Evolutionary conservation across 371 early-diverging fungal genomes (phyloP), one percentile per base, ranked within the genome.

Genomic region (Actinomortierella wolfii): DNA sequence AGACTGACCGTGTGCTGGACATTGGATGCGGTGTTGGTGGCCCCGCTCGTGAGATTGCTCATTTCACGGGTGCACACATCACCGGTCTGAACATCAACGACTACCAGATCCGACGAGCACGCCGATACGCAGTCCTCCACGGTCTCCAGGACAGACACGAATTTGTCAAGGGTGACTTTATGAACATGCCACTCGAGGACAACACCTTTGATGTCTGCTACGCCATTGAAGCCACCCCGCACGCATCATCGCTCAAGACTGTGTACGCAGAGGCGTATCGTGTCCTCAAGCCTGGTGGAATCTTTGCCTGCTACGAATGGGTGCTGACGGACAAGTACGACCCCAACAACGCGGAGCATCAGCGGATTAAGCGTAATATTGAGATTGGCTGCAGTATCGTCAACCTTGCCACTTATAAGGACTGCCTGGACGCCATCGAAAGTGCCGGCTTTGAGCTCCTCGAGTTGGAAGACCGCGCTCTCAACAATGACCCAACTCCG

Each of bases 21-120:
- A 89, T 94, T 40, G 94, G 94, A 42, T 94, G 94, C 75, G 94
- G 95, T 76, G 94, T 94, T 28, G 94, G 96, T 70, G 96, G 97
- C 18, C 97, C 97, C 17, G 88, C 93, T 48, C 89, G 97, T 61
- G 94, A 95, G 64, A 92, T 95, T 76, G 85, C 89, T 56, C 86
- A 89, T 63, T 92, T 94, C 64, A 86, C 92, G 39, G 95, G 93
- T 51, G 93, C 94, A 42, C 89, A 89, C 66, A 81, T 96, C 60
- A 91, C 90, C 34, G 96, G 96, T 18, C 74, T 96, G 43, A 96
- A 96, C 81, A 96, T 94, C 86, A 96, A 95, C 76, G 91, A 90
- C 40, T 96, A 96, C 70, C 97, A 96, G 82, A 81, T 96, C 51
- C 81, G 89, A 68, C 83, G 94, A 24, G 93, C 92, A 61, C 68